Evolutionary conservation across 805 yeast species (phyloP).

Genomic region (Pichia eremophila): DNA sequence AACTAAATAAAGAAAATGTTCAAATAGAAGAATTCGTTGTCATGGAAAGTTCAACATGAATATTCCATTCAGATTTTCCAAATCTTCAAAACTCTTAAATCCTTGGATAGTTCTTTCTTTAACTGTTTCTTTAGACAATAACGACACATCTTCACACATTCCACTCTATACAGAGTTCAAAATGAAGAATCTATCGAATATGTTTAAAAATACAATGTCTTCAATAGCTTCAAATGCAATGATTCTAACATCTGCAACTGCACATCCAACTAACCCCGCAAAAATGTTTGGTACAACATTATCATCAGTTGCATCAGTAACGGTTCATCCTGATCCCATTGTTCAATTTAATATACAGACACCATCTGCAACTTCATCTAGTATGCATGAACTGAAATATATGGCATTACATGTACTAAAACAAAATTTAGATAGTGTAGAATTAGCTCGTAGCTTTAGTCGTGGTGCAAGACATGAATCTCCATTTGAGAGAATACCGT

Average conservation of each 20-base stretch:
- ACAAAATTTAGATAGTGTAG: slow-evolving; percentile 46
- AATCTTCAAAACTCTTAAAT: no score
- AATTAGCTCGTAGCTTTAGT: slow-evolving; percentile 57
- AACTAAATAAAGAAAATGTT: no score
- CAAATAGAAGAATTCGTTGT: no score
- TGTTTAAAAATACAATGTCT: slow-evolving; percentile 27
- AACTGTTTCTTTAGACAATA: no score
- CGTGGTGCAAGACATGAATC: slow-evolving; percentile 44
- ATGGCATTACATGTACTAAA: slow-evolving; percentile 72
- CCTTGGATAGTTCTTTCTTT: no score
- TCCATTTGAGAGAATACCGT: slow-evolving; percentile 42
- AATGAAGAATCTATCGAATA: neutral
- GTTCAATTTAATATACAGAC: slow-evolving; percentile 78
- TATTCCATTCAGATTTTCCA: no score
- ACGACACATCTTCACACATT: no score
- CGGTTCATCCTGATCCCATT: slow-evolving; percentile 68
- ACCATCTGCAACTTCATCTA: slow-evolving; percentile 72
- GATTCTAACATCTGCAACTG: slow-evolving; percentile 44
- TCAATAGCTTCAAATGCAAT: slow-evolving; percentile 37
- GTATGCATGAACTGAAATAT: slow-evolving; percentile 45
- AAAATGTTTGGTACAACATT: slow-evolving; percentile 67
- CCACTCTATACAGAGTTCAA: no score
- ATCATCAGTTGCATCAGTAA: slow-evolving; percentile 76
- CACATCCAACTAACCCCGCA: slow-evolving; percentile 14
- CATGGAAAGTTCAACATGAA: no score